Evolutionary conservation across 805 yeast genomes (phyloP), one percentile per base, ranked within the genome.

Genomic region (Ogataea dorogensis): DNA sequence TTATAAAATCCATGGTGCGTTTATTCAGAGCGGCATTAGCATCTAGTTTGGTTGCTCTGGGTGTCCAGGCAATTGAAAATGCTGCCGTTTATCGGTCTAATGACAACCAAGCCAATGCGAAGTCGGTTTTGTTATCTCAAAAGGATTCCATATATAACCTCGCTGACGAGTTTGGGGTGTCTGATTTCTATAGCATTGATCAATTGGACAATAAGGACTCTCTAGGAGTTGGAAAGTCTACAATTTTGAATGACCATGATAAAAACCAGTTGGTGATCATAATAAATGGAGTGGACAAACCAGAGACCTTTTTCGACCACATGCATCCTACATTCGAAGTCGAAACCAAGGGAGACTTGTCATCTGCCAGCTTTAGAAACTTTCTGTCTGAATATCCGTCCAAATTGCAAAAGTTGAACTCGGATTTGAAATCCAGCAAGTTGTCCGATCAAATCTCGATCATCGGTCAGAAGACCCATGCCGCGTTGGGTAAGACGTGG

Each of bases 111-210:
- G 26, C 17, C 17, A 18, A 20, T 9, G 13, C 17, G 23, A 23
- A 30, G 10, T 14, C 22, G 7, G 44, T 52, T 19, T 30, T 45
- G 8, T 39, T 60, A 19, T 44, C 54, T 7, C 51, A 46, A 20
- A 32, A 51, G 17, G 67, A 65, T 32, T 68, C 74, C 2, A 51
- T 63, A 20, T 51, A 65, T 37, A 70, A 67, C 47, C 62, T 73
- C 43, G 70, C 75, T 24, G 75, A 71, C 45, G 64, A 61, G 38
- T 61, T 70, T 34, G 73, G 63, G 15, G 60, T 67, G 16, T 61
- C 70, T 15, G 62, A 59, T 15, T 53, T 54, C 40, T 65, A 63
- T 44, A 49, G 55, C 20, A 39, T 71, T 25, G 64, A 63, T 15
- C 47, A 54, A n/a, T 44, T 51, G 15, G 57, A 61, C 18, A 44